Evolutionary conservation across 2,329 filamentous ascomycete species (phyloP), one percentile per base, ranked within the genome.

Genomic region (Phialophora expanda): DNA sequence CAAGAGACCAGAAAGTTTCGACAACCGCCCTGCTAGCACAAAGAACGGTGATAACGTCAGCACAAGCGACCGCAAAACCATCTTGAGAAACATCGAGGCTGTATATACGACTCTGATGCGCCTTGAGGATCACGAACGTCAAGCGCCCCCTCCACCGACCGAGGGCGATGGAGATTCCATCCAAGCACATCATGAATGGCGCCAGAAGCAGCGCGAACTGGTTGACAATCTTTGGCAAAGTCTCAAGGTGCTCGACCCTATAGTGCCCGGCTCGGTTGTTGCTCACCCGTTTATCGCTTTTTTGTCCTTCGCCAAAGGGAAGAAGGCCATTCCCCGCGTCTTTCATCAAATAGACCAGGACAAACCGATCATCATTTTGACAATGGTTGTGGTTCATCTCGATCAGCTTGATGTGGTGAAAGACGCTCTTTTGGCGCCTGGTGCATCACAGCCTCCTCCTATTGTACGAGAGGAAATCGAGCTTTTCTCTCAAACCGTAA

Each of bases 241-340:
- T 65, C 85, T 97, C 58, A 96, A 96, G 81, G 92, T 99, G 57
- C 92, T 97, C 79, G 94, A 97, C 76, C 93, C 93, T 0, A 95
- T 97, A 72, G 90, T 87, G 30, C 85, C 83, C 54, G 91, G 89
- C 60, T 86, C 90, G 3, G 84, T 88, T 20, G 82, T 82, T 2
- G 83, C 86, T 20, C 95, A 99, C 77, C 95, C 95, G 0, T 99
- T 99, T 79, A 97, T 99, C 72, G 92, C 93, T 55, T 94, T 99
- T 77, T 83, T 99, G 55, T 96, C 93, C 4, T 96, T 95, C 74
- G 87, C 89, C 72, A 99, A 99, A 82, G 95, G 95, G 75, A 98
- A 97, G 82, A 97, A 95, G 81, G 92, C 91, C 1, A 92, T 99
- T 67, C 93, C 93, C 57, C 92, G 95, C 62, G 91, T 98, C 61